Evolutionary conservation across 805 yeast genomes (phyloP), one percentile per base, ranked within the genome.

Genomic region (Pichia deserticola): DNA sequence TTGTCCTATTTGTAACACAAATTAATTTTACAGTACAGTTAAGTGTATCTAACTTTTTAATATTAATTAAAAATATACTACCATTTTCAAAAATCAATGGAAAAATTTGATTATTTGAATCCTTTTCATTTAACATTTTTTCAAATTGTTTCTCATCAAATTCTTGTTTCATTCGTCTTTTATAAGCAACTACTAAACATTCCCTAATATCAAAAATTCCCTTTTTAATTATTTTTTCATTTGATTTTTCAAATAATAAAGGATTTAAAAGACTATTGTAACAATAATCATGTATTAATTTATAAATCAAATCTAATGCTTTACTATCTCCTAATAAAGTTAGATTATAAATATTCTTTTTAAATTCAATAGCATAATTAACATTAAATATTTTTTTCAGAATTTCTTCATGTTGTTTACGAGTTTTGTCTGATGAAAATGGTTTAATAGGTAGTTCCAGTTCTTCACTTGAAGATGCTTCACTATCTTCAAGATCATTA

Each of bases 31-130:
- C 53, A 20, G 29, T 41, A 33, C 51, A 47, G 20, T 52, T 45
- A n/a, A 47, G 50, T 15, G 53, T 57, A 40, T 58, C 58, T 11
- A 36, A 47, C 1, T 59, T 54, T 35, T 53, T 53, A 30, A 64
- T 55, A 45, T 66, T 65, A 36, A 67, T 56, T 41, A 67, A 49
- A 49, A 60, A 64, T 1, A 60, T 53, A 7, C 55, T 51, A 9
- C 66, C 67, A 47, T 57, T 62, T 45, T 64, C 67, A 40, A 64
- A 51, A 7, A 63, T 48, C 13, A 67, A 30, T 7, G 71, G 71
- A 28, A 66, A 58, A 1, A 67, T 57, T 48, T 66, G 67, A 48
- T 62, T 65, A 12, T 37, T 45, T 41, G 60, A 63, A 43, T 61
- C 60, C 20, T 58, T 51, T 39, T 53, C 32, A 9, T 40, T 50